Conservation (phyloP, 441 rosid genomes). For the Cnidoscolus chayamansa region DNA sequence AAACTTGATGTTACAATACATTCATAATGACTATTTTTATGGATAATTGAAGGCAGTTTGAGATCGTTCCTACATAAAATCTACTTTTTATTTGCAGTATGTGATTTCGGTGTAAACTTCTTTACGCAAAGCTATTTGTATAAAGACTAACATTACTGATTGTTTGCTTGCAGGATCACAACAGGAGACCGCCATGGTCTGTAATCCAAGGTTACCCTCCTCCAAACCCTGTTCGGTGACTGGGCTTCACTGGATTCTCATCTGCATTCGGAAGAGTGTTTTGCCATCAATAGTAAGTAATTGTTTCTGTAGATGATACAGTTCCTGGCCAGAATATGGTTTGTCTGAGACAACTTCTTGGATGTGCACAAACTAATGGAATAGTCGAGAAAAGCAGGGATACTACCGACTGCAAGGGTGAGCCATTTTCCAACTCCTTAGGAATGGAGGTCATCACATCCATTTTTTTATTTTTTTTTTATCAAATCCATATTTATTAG, state of each 20-base stretch:
- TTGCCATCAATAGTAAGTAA: neutral
- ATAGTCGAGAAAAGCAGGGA: neutral
- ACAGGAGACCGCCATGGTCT: slow-evolving; percentile 75
- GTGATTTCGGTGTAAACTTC: neutral
- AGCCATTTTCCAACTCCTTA: neutral
- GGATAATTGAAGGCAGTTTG: neutral
- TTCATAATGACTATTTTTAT: neutral
- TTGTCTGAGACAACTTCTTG: slow-evolving; percentile 8
- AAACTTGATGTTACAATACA: neutral
- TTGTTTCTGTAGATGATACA: neutral
- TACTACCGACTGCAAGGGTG: slow-evolving; percentile 1
- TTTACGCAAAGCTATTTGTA: neutral
- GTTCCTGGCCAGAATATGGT: neutral
- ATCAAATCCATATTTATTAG: neutral
- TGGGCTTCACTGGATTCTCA: neutral
- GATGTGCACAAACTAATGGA: slow-evolving; percentile 15
- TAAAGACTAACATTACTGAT: slow-evolving; percentile 5
- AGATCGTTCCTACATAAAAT: neutral
- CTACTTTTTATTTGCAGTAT: neutral
- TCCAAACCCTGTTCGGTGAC: slow-evolving; percentile 39
- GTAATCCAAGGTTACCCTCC: slow-evolving; percentile 56
- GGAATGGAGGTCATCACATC: neutral
- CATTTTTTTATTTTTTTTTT: neutral
- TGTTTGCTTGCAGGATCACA: slow-evolving; percentile 49
- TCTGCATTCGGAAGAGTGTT: neutral